These are phyloP conservation scores for Geotrichum carabidarum DNA, from an alignment of 1,139 yeast species.

Conservation along the genomic window DNA sequence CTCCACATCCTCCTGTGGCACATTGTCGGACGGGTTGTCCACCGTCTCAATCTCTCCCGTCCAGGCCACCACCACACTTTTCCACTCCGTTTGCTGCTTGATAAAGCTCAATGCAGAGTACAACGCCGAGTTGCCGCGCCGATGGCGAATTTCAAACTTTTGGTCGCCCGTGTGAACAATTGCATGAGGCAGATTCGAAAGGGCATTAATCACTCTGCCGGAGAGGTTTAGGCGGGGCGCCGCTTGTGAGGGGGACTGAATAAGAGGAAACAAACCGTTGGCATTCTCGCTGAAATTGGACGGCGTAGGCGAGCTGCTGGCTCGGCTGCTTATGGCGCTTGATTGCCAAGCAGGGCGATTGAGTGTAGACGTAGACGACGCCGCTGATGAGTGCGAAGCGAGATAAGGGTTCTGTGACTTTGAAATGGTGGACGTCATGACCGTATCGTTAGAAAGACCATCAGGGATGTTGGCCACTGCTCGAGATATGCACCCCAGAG, in stretches of 20 bases:
- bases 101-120: slow-evolving; percentile 69
- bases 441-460: slow-evolving; percentile 6
- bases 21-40: slow-evolving; percentile 19
- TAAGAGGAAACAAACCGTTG: slow-evolving; percentile 9
- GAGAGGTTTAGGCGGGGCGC: slow-evolving; percentile 40
- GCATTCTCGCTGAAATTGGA: neutral
- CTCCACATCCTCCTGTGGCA: slow-evolving; percentile 17
- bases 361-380: slow-evolving; percentile 3
- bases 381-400: neutral
- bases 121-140: slow-evolving; percentile 81
- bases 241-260: slow-evolving; percentile 19
- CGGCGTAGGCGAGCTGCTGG: neutral
- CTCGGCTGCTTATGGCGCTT: neutral
- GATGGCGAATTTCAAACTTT: slow-evolving; percentile 32
- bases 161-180: slow-evolving; percentile 34
- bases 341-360: neutral
- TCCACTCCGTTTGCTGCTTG: slow-evolving; percentile 56
- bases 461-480: slow-evolving; percentile 18
- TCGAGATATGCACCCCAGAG: slow-evolving; percentile 16
- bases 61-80: slow-evolving; percentile 88
- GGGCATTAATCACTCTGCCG: slow-evolving; percentile 64
- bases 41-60: slow-evolving; percentile 63
- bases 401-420: neutral
- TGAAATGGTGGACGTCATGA: slow-evolving; percentile 5
- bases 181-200: slow-evolving; percentile 64